These are phyloP conservation scores for Coniosporium apollinis DNA, from an alignment of 495 filamentous ascomycete species.

Conservation along the genomic window DNA sequence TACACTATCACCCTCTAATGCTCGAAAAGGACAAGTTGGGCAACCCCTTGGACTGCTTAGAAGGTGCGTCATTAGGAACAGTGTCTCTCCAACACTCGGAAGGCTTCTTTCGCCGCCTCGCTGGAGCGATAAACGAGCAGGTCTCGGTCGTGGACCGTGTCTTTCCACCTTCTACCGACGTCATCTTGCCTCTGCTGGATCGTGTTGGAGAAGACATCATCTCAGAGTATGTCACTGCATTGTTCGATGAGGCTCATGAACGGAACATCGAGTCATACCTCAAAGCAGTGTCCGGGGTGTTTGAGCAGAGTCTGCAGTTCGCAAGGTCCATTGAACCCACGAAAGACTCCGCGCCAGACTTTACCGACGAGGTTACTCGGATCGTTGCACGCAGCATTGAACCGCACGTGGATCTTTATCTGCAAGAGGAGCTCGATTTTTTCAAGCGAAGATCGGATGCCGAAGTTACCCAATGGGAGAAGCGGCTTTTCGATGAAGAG, in stretches of 20 bases:
- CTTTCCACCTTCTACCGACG: slow-evolving; percentile 61
- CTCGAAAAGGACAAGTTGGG: slow-evolving; percentile 53
- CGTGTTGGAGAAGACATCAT: slow-evolving; percentile 74
- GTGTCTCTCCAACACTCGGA: slow-evolving; percentile 64
- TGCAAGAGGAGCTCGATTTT: slow-evolving; percentile 78
- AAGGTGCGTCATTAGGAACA: slow-evolving; percentile 31
- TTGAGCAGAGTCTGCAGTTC: slow-evolving; percentile 67
- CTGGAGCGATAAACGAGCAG: slow-evolving; percentile 66
- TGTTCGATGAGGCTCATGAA: slow-evolving; percentile 82
- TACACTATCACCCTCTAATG: slow-evolving; percentile 74
- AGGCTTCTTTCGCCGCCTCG: slow-evolving; percentile 60
- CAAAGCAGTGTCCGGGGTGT: slow-evolving; percentile 71
- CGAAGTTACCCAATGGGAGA: slow-evolving; percentile 75
- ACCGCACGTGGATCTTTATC: slow-evolving; percentile 80
- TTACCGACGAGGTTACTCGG: slow-evolving; percentile 36
- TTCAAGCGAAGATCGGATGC: slow-evolving; percentile 60
- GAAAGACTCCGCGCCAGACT: slow-evolving; percentile 38
- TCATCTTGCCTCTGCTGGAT: slow-evolving; percentile 61
- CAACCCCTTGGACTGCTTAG: slow-evolving; percentile 68
- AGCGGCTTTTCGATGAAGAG: slow-evolving; percentile 77
- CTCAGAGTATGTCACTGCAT: slow-evolving; percentile 64
- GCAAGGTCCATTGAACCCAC: slow-evolving; percentile 48
- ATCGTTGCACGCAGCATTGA: slow-evolving; percentile 63
- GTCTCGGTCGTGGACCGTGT: slow-evolving; percentile 64
- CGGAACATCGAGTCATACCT: slow-evolving; percentile 62